Percentiles rank a stretch among this genome's conserved stretches.
These are phyloP conservation scores for Gentiana macrophylla DNA, from an alignment of 257 asterid genomes.

Conservation along the genomic window DNA sequence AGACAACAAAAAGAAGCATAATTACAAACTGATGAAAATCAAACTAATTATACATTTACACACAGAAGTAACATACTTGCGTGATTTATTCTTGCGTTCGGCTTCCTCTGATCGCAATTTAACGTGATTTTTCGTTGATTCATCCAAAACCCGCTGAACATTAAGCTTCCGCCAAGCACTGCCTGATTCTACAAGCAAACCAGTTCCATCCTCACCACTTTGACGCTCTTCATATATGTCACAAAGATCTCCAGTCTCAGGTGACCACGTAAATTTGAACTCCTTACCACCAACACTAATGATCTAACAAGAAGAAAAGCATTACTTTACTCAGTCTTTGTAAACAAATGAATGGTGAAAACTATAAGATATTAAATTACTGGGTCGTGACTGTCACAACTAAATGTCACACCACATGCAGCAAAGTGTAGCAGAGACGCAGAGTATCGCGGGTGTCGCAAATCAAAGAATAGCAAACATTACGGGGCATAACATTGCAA, in stretches of 20 bases:
- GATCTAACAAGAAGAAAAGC: slow-evolving; percentile 34
- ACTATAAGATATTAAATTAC: background rate
- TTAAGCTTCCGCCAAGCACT: slow-evolving; percentile 85
- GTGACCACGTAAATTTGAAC: slow-evolving; percentile 89
- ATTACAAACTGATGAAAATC: slow-evolving; percentile 1
- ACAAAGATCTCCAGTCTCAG: slow-evolving; percentile 80
- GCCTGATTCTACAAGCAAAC: slow-evolving; percentile 87
- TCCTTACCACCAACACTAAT: slow-evolving; percentile 77
- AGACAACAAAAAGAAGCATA: slow-evolving; percentile 12
- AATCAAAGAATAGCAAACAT: no score
- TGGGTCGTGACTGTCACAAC: background rate
- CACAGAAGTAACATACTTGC: slow-evolving; percentile 48
- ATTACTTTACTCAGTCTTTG: background rate
- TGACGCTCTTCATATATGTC: slow-evolving; percentile 86
- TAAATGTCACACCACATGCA: slow-evolving; percentile 3
- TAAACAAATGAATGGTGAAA: slow-evolving; percentile 1
- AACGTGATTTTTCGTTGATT: slow-evolving; percentile 82
- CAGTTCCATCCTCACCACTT: slow-evolving; percentile 85
- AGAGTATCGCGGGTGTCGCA: no score
- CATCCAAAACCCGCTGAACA: slow-evolving; percentile 89
- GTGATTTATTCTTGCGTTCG: slow-evolving; percentile 60
- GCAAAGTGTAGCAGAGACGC: no score
- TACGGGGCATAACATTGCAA: no score
- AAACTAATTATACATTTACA: background rate
- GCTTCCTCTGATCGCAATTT: slow-evolving; percentile 95